Evolutionary conservation across 2,329 filamentous ascomycete genomes (phyloP).

Genomic region (Fusarium redolens): DNA sequence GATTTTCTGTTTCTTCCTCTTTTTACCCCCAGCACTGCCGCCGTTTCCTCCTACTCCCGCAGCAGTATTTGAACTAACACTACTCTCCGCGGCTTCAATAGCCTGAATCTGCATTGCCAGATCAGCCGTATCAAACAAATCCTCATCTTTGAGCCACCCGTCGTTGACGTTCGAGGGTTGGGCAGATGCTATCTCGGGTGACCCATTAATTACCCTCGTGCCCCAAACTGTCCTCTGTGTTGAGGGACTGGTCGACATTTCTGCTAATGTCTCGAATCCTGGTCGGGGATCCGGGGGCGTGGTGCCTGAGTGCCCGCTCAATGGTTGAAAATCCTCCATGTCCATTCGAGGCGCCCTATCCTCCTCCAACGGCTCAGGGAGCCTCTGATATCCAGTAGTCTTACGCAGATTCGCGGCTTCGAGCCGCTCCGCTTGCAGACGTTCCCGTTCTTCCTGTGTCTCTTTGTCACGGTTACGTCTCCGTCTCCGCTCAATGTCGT

Average conservation of each 20-base stretch:
- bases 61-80: slow-evolving; percentile 28
- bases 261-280: slow-evolving; percentile 76
- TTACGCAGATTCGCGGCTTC: slow-evolving; percentile 77
- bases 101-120: slow-evolving; percentile 69
- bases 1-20: slow-evolving; percentile 79
- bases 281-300: slow-evolving; percentile 67
- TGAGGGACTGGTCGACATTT: slow-evolving; percentile 83
- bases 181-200: slow-evolving; percentile 62
- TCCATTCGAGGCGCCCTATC: slow-evolving; percentile 57
- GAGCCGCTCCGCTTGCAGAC: slow-evolving; percentile 81
- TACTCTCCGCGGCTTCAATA: slow-evolving; percentile 55
- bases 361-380: slow-evolving; percentile 53
- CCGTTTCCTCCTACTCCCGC: slow-evolving; percentile 24
- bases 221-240: slow-evolving; percentile 89
- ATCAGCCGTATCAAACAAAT: slow-evolving; percentile 73
- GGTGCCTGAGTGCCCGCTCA: slow-evolving; percentile 62
- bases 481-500: slow-evolving; percentile 80
- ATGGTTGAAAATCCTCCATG: slow-evolving; percentile 73
- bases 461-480: slow-evolving; percentile 87
- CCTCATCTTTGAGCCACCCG: slow-evolving; percentile 87
- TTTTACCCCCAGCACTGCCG: slow-evolving; percentile 60
- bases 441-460: slow-evolving; percentile 85
- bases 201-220: slow-evolving; percentile 75
- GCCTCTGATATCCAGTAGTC: slow-evolving; percentile 54
- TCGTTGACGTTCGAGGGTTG: slow-evolving; percentile 64